Evolutionary conservation across 2,329 filamentous ascomycete genomes (phyloP), one percentile per base, ranked within the genome.

Genomic region (Verticillium tricorpus): DNA sequence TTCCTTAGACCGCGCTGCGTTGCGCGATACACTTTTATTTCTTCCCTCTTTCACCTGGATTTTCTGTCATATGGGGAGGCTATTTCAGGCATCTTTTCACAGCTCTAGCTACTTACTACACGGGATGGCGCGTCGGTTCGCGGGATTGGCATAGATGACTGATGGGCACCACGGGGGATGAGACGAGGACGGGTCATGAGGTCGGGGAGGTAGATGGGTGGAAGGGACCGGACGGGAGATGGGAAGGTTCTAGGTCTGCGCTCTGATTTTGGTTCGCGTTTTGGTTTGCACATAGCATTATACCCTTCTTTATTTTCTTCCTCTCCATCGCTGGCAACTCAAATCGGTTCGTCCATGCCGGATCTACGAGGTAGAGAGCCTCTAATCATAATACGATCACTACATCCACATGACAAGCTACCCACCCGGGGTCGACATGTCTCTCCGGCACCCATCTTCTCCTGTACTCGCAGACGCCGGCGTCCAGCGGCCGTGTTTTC

Each of bases 261-360:
- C n/a, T 22, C 12, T 50, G 31, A 2, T 34, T 32, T 31, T 25
- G 54, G 31, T 32, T 32, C 28, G 25, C 54, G 54, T 56, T 32
- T 56, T 56, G 54, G n/a, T 55, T 56, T 65, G 62, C 64, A 65
- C 62, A 65, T 65, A 65, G 64, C 64, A 65, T 64, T 65, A 64
- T 65, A 64, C 64, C 62, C 62, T 64, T 62, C 52, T 50, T 34
- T 52, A 40, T 40, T 28, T 61, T 45, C 58, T 19, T 62, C 58
- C 60, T 63, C 61, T 60, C 56, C 22, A 34, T 35, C 34, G 58
- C 62, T 58, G 62, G 64, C 14, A 28, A 28, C 28, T 28, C 28
- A 28, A 28, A 28, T 25, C 54, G 25, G 25, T 56, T 25, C 32
- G 54, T 56, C 31, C 54, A 34, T 56, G 28, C n/a, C 17, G 25